Evolutionary conservation across 176 grass and related monocot genomes (phyloP), one percentile per base, ranked within the genome.

Genomic region (Oryza officinalis): DNA sequence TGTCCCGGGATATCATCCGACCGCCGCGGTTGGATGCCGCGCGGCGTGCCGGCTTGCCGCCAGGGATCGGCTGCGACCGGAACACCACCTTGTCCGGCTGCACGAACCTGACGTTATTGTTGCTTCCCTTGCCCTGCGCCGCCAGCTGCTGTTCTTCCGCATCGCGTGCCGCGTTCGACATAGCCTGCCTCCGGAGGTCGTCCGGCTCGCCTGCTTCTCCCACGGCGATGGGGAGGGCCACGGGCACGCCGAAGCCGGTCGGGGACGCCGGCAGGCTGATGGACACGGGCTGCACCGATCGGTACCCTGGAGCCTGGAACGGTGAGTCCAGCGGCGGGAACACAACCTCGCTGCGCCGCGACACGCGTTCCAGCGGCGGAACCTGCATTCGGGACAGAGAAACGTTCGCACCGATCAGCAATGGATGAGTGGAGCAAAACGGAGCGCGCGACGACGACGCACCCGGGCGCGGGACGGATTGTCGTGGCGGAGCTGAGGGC

Each of bases 251-350:
- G 47, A 88, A 88, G 46, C 79, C 87, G 45, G 43, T 88, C 22
- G 92, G 91, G 70, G 96, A 92, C 4, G 87, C 28, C 8, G 96
- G 96, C 78, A 98, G 83, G 87, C 96, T 98, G 74, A 95, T 88
- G 40, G 92, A 98, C 18, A 79, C 54, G 9, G 87, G 78, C 50
- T 63, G 89, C 80, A 80, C 46, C 41, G 90, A 73, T 6, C 90
- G 87, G 69, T 45, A 38, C 0, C 74, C 80, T 4, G 60, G 61
- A 27, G 46, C 66, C 47, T 79, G 63, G 88, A 90, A 83, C 47
- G 84, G 88, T 74, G 84, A 86, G 60, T 89, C 78, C 30, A 90
- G 40, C 17, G 68, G 46, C 57, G 78, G 88, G 14, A 78, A 9
- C 14, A 83, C 61, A 28, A 78, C 80, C 59, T 87, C 80, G 69